Evolutionary conservation across 257 asterid genomes (phyloP).

Genomic region (Parsonsia alboflavescens): DNA sequence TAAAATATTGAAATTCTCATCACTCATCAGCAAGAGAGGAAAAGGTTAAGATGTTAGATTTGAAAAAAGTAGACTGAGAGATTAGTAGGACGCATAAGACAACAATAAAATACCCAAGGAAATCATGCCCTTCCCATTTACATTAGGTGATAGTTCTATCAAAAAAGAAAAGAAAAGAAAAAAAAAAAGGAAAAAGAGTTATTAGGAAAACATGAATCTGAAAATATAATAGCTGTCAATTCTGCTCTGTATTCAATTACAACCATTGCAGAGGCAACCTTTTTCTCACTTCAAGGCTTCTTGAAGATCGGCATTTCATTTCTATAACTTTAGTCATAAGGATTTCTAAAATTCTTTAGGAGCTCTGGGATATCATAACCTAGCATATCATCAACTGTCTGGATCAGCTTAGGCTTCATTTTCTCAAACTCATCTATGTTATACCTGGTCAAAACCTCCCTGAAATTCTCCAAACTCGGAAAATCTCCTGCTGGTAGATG

Average conservation of each 20-base stretch:
- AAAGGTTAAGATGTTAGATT: too few species aligned
- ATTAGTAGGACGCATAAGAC: too few species aligned
- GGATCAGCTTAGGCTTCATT: constrained; percentile 74
- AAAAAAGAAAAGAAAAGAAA: too few species aligned
- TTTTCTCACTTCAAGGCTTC: constrained; percentile 40
- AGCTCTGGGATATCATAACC: constrained; percentile 78
- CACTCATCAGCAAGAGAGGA: too few species aligned
- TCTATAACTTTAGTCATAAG: constrained; percentile 41
- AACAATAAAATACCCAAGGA: too few species aligned
- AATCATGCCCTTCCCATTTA: neutral
- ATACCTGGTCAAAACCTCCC: constrained; percentile 53
- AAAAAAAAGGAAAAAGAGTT: neutral
- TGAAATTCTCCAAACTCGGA: constrained; percentile 63
- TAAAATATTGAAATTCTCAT: too few species aligned
- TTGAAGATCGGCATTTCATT: constrained; percentile 34
- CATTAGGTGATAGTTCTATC: neutral
- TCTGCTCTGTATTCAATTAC: neutral
- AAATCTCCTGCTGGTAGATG: constrained; percentile 86
- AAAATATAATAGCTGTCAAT: neutral
- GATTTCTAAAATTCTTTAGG: constrained; percentile 62
- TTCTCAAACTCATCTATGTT: constrained; percentile 81
- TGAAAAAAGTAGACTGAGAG: neutral
- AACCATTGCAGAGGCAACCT: neutral
- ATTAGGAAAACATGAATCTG: neutral
- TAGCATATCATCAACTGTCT: constrained; percentile 79